Evolutionary conservation across 495 filamentous ascomycete species (phyloP), one percentile per base, ranked within the genome.

Genomic region (Tuber umbilicatum): DNA sequence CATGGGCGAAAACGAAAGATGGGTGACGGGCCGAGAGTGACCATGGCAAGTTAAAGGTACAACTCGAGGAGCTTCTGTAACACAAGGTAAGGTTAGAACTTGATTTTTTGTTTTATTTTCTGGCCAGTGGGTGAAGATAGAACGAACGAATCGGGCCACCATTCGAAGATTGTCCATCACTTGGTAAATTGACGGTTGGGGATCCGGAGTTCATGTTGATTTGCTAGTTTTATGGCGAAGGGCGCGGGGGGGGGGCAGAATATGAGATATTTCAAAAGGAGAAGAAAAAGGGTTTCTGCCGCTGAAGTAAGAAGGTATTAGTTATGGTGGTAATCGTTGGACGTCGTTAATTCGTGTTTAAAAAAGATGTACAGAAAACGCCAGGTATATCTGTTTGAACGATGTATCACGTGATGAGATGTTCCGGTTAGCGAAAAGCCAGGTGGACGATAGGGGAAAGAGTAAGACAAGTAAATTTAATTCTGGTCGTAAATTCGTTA

Each of bases 1-100:
- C 69, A 96, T 88, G 19, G 91, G 89, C 31, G 96, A 98, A 84
- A 98, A 99, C 83, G 89, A 93, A 77, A 99, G 86, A 84, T 99
- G 95, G 21, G 94, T 94, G 78, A 99, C 94, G 2, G 95, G 95
- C 73, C 95, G 91, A 40, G 94, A 97, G 84, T 99, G 95, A 71
- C 95, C 95, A 84, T 98, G 96, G 85, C 95, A 99, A 70, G 95
- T 99, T 78, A 98, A 84, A 70, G 95, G 95, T 60, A 98, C 94
- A 69, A 90, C 88, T 31, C 87, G 85, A 23, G 86, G 85, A 31
- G 84, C 79, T 69, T 88, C 84, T 82, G 73, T 55, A 71, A 68
- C 16, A 35, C 71, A 71, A 42, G 19, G 73, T 77, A 74, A 80
- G 73, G 73, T 50, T 35, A 64, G 55, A 64, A 64, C 27, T 35